phyloP scores from a whole-genome alignment of 805 yeast genomes.

The Kluyveromyces wickerhamii region DNA sequence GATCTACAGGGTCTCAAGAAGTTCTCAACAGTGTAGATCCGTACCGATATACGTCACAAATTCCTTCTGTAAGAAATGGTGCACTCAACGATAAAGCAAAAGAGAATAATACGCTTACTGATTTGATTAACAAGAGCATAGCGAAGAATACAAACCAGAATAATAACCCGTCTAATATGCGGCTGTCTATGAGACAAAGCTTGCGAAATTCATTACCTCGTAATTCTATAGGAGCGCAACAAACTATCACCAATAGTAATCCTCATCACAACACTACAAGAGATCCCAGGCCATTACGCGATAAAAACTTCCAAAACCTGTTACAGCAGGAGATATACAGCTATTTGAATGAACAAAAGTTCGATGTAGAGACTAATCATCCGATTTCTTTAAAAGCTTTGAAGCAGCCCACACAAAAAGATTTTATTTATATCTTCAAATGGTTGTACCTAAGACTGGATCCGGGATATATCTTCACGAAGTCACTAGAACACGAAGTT shows the following conservation, averaged over 20 bases:
- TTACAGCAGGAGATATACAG: slow-evolving; percentile 63
- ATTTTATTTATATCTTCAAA: slow-evolving; percentile 68
- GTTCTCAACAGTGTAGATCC: slow-evolving; percentile 19
- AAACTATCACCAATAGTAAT: slow-evolving; percentile 1
- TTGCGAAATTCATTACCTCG: slow-evolving; percentile 15
- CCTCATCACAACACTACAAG: slow-evolving; percentile 5
- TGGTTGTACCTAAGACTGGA: slow-evolving; percentile 72
- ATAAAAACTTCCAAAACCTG: slow-evolving; percentile 53
- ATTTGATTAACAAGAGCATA: slow-evolving; percentile 23
- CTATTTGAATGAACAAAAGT: slow-evolving; percentile 53
- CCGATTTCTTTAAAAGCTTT: slow-evolving; percentile 58
- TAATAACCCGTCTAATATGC: slow-evolving; percentile 5
- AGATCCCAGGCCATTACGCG: slow-evolving; percentile 77
- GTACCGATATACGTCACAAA: slow-evolving; percentile 21
- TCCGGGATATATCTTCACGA: slow-evolving; percentile 65
- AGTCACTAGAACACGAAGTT: slow-evolving; percentile 68
- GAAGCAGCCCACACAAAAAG: slow-evolving; percentile 78
- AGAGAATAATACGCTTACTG: slow-evolving; percentile 16
- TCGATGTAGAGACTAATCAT: slow-evolving; percentile 69
- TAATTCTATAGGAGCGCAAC: slow-evolving; percentile 10
- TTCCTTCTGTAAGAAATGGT: slow-evolving; percentile 17
- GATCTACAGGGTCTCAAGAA: slow-evolving; percentile 2
- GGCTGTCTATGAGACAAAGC: slow-evolving; percentile 6
- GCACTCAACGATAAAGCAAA: slow-evolving; percentile 11
- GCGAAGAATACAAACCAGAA: slow-evolving; percentile 9